Evolutionary conservation across 2,329 filamentous ascomycete genomes (phyloP), one percentile per base, ranked within the genome.

Genomic region (Drechslera avenae): DNA sequence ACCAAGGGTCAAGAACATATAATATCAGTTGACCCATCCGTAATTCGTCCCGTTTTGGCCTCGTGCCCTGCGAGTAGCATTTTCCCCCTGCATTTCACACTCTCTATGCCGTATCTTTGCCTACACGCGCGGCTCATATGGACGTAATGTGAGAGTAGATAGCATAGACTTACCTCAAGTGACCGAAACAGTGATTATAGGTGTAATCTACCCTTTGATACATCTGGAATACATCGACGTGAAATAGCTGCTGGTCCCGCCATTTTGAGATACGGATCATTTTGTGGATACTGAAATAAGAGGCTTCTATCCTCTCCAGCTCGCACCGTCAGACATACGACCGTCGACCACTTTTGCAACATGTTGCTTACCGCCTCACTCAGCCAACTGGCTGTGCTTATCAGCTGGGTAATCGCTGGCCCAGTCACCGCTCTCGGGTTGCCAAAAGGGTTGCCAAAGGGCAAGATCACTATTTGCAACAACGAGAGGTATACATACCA

Each of bases 401-500:
- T 65, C 2, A 36, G 23, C 5, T 39, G 56, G 7, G 58, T 56
- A 9, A 7, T 60, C 39, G 62, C 66, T 34, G 64, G 46, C 18
- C 60, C 65, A 7, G 30, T 62, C 17, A 41, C 14, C 26, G 14
- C 46, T 3, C 46, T 3, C 46, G 47, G 16, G 49, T 41, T 10
- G 30, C 39, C n/a, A n/a, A n/a, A n/a, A n/a, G n/a, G n/a, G n/a
- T n/a, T n/a, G 6, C 31, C 50, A 4, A 39, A 59, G 3, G 62
- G 67, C 19, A 71, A 66, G 34, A 45, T 59, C 32, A 70, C 82
- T 5, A 80, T 73, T 12, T 88, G 86, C 70, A 84, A 82, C 58
- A 83, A 83, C 41, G 79, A 84, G 54, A 77, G 73, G 0, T 90
- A 87, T 63, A 78, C 81, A n/a, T 90, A 90, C 67, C 75, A 86